A percentile compares a stretch with the other conserved stretches of the same genome.
Conservation (phyloP, 208 protist species). For the Trichomonas vaginalis region DNA sequence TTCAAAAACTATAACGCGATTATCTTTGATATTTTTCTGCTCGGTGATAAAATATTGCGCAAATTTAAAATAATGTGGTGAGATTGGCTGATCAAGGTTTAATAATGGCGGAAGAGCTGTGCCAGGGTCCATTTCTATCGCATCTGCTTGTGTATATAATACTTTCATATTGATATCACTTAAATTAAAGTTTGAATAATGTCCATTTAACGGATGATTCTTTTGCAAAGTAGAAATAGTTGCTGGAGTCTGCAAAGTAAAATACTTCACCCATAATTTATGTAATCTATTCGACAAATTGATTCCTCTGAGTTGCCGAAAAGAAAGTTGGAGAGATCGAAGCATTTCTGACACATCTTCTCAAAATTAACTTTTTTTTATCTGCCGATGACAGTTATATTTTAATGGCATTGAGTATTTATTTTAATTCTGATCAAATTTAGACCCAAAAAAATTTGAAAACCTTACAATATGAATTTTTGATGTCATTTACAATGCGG, state of each 20-base stretch:
- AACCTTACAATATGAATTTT: too few relatives aligned
- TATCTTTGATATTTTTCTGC: neutral
- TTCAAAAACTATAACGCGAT: neutral
- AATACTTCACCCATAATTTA: neutral
- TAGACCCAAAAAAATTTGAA: too few relatives aligned
- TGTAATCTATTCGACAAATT: neutral
- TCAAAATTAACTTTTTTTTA: too few relatives aligned
- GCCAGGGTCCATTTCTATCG: neutral
- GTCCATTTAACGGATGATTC: neutral
- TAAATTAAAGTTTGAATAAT: slow-evolving; percentile 2
- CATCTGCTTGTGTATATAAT: neutral
- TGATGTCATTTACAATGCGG: too few relatives aligned
- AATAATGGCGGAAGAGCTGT: neutral
- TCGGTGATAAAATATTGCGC: neutral
- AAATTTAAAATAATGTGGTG: slow-evolving; percentile 11
- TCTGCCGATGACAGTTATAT: too few relatives aligned
- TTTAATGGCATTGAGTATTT: too few relatives aligned
- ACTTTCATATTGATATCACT: neutral
- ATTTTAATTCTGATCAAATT: too few relatives aligned
- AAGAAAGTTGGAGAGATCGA: neutral
- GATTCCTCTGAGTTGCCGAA: neutral
- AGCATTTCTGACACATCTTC: neutral
- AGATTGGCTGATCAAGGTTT: neutral
- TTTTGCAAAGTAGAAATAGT: neutral
- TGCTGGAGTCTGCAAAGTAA: neutral